Base-by-base conservation (phyloP, 441 rosid genomes). In the Arabidopsis lyrata region DNA sequence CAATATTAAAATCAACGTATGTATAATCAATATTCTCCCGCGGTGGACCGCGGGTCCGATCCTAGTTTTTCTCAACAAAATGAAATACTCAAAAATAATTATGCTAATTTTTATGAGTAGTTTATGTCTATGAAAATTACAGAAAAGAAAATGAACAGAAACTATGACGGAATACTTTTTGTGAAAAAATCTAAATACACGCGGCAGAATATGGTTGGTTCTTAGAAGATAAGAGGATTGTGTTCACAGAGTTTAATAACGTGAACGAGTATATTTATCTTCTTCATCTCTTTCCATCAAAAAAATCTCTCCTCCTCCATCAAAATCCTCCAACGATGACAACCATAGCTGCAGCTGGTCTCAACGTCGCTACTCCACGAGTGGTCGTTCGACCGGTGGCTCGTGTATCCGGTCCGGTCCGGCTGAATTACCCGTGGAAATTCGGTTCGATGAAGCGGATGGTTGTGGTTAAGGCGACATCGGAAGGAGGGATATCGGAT, bases 201-300 rank as follows among this genome's bases (percentile, higher is more conserved):
- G 89, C 71, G 96, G 83, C 64, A 65, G 34, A 12, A 12, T 11
- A 2, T 41, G 15, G 73, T 67, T 87, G 90, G 90, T 16, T 52
- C 2, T 2, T 8, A 69, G 1, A 20, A n/a, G 97, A 94, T 92
- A 89, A 94, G 99, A 86, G 80, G 73, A 78, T 29, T 35, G 87
- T 72, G 96, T 49, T 63, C 87, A 32, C 48, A 50, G 77, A 58
- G 59, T 22, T 22, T 20, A 14, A 65, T 2, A 5, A 3, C 45
- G 50, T 73, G 80, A 45, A 63, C 73, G 60, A 41, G 78, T 73
- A 84, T 64, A 20, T 42, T 68, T 31, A 15, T 50, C 66, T n/a
- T 49, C 38, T 2, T 38, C 36, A 0, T 20, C 31, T 63, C 32
- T 34, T 15, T 0, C 0, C 73, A 31, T 8, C 2, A 9, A 71